Evolutionary conservation across 768 basidiomycete genomes (phyloP).

Genomic region (Cyclocybe aegerita): DNA sequence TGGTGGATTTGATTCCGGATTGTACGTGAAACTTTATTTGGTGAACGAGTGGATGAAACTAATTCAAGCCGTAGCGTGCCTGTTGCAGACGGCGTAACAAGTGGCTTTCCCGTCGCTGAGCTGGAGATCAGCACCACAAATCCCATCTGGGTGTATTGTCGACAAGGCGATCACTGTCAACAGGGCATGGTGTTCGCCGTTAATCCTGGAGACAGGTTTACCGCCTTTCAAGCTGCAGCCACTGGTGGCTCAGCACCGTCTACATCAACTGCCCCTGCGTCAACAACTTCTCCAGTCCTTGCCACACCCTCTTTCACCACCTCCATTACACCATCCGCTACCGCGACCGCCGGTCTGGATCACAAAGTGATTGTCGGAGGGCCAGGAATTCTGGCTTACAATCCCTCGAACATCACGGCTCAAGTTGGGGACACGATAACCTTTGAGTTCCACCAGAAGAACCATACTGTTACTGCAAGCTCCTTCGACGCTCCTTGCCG

Average conservation of each 20-base stretch:
- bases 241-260: slow-evolving; percentile 28
- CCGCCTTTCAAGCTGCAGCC: slow-evolving; percentile 55
- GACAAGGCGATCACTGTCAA: slow-evolving; percentile 53
- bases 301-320: slow-evolving; percentile 25
- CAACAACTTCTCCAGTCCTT: slow-evolving; percentile 23
- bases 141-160: slow-evolving; percentile 62
- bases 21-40: slow-evolving; percentile 34
- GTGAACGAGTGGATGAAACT: background rate
- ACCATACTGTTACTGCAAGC: slow-evolving; percentile 47
- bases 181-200: slow-evolving; percentile 67
- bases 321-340: slow-evolving; percentile 24
- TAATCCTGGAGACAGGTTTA: slow-evolving; percentile 56
- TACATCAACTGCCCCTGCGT: slow-evolving; percentile 28
- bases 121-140: slow-evolving; percentile 33
- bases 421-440: slow-evolving; percentile 46
- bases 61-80: slow-evolving; percentile 34
- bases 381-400: slow-evolving; percentile 33
- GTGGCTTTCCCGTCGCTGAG: slow-evolving; percentile 44
- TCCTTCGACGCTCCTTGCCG: slow-evolving; percentile 42
- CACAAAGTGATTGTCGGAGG: slow-evolving; percentile 46
- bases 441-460: slow-evolving; percentile 48
- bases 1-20: slow-evolving; percentile 58
- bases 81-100: slow-evolving; percentile 40
- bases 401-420: slow-evolving; percentile 45
- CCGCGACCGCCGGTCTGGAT: slow-evolving; percentile 25